These are phyloP conservation scores for Trametes gibbosa DNA, from an alignment of 768 basidiomycete genomes.

Conservation along the genomic window DNA sequence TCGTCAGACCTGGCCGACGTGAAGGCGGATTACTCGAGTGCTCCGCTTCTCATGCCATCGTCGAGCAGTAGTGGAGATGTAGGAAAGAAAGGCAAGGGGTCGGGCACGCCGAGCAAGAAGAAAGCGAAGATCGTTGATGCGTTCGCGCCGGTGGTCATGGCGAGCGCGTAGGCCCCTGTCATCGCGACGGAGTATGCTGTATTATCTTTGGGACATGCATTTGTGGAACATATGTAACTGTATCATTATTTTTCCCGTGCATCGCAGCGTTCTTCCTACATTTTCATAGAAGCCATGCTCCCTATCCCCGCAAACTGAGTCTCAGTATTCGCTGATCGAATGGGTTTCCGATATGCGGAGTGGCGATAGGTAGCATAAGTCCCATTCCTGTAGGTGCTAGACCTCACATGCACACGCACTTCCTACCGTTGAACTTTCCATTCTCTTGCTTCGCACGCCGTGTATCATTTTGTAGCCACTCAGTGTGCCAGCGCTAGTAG, in stretches of 20 bases:
- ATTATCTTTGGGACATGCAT: conserved; percentile 6
- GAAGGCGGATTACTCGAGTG: background rate
- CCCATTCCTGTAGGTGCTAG: too few relatives aligned
- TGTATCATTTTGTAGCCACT: too few relatives aligned
- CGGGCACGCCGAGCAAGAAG: conserved; percentile 26
- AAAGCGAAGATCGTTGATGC: conserved; percentile 20
- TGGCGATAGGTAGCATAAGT: too few relatives aligned
- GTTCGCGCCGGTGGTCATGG: conserved; percentile 31
- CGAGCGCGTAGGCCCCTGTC: conserved; percentile 25
- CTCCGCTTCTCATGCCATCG: conserved; percentile 7
- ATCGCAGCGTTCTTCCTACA: too few relatives aligned
- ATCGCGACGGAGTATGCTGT: background rate
- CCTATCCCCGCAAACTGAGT: too few relatives aligned
- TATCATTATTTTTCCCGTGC: conserved; percentile 9
- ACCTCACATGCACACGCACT: too few relatives aligned
- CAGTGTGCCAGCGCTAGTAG: too few relatives aligned
- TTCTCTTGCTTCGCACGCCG: too few relatives aligned
- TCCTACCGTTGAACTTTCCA: too few relatives aligned
- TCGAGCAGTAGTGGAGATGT: conserved; percentile 16
- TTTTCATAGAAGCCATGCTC: too few relatives aligned
- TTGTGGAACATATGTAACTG: conserved; percentile 14
- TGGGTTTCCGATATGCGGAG: too few relatives aligned
- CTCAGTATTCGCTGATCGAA: too few relatives aligned
- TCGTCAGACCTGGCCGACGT: background rate
- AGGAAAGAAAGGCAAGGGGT: conserved; percentile 26